phyloP scores from a whole-genome alignment of 805 yeast genomes.

The Kuraishia piskuri region DNA sequence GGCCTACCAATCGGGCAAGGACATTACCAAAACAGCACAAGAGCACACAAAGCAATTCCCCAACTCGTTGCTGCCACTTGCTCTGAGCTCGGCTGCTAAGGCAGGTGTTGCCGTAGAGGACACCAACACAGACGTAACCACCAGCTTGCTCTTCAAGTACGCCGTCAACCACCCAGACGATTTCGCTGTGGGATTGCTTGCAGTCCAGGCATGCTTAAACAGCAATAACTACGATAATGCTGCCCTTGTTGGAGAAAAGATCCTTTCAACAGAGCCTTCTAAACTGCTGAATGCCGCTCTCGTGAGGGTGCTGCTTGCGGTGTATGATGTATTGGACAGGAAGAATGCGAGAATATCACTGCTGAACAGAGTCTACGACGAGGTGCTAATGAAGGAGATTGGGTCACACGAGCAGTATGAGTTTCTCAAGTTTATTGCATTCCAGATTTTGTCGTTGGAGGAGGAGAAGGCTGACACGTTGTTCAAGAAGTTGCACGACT shows the following conservation, averaged over 20 bases:
- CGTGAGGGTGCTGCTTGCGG: conserved; percentile 36
- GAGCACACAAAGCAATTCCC: conserved; percentile 12
- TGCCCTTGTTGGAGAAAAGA: conserved; percentile 25
- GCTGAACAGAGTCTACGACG: conserved; percentile 21
- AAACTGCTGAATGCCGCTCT: conserved; percentile 33
- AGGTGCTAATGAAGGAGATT: conserved; percentile 9
- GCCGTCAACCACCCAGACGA: conserved; percentile 21
- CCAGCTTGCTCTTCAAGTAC: conserved; percentile 24
- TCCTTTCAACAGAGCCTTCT: conserved; percentile 8
- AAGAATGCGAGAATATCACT: conserved; percentile 22
- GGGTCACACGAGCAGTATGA: conserved; percentile 13
- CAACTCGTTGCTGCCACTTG: conserved; percentile 18
- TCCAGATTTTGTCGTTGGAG: conserved; percentile 28
- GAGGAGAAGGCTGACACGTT: conserved; percentile 21
- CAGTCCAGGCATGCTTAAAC: conserved; percentile 25
- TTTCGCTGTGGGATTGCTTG: conserved; percentile 21
- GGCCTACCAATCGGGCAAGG: conserved; percentile 29
- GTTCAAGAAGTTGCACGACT: conserved; percentile 13
- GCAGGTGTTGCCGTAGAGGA: conserved; percentile 11
- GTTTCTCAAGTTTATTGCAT: conserved; percentile 23
- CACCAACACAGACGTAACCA: conserved; percentile 14
- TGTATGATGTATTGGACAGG: conserved; percentile 39
- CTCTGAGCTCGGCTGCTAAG: conserved; percentile 13
- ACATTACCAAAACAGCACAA: conserved; percentile 11
- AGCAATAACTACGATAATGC: conserved; percentile 25